Conservation (phyloP, 257 asterid species). For the Fraxinus americana region DNA sequence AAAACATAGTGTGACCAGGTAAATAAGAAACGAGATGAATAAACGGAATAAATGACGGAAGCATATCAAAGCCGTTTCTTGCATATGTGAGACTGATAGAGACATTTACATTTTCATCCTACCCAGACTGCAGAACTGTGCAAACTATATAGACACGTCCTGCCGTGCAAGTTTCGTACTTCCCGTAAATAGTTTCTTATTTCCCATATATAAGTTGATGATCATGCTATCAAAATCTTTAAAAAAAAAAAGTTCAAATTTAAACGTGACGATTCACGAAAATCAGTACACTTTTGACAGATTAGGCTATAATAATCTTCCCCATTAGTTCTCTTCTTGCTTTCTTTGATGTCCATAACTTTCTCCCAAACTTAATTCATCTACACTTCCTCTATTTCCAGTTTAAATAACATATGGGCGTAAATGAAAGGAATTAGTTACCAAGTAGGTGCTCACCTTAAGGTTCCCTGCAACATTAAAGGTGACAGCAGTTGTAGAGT, state of each 20-base stretch:
- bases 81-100: too few relatives aligned
- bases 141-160: too few relatives aligned
- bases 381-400: not conserved
- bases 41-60: too few relatives aligned
- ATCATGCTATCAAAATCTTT: not conserved
- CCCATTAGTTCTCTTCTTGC: not conserved
- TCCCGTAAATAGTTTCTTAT: too few relatives aligned
- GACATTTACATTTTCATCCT: too few relatives aligned
- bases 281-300: not conserved
- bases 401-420: not conserved
- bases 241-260: not conserved
- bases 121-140: too few relatives aligned
- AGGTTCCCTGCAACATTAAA: slow-evolving; percentile 98
- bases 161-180: too few relatives aligned
- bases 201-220: not conserved
- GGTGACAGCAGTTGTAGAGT: slow-evolving; percentile 97
- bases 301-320: not conserved
- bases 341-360: not conserved
- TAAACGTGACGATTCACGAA: not conserved
- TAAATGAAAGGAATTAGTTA: slow-evolving; percentile 6
- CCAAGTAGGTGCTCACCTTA: slow-evolving; percentile 56
- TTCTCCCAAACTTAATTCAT: not conserved
- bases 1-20: not conserved
- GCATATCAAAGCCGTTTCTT: too few relatives aligned
- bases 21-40: not conserved